Evolutionary conservation across 331 rosid species (phyloP).

Genomic region (Dryas integrifolia): DNA sequence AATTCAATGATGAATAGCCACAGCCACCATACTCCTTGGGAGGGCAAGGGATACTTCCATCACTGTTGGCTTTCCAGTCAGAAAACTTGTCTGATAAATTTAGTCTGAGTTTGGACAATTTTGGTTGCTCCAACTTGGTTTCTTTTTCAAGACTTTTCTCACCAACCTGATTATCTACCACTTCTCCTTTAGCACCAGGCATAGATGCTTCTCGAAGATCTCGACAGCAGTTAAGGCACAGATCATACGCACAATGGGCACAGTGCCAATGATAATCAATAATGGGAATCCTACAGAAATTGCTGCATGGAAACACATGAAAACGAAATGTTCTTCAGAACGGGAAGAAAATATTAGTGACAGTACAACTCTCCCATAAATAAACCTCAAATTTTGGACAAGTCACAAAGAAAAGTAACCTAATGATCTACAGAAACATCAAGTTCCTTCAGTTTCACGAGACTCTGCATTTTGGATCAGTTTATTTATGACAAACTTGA

Average conservation of each 20-base stretch:
- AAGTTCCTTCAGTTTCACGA: constrained; percentile 5
- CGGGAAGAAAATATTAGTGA: constrained; percentile 11
- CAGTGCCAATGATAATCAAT: constrained; percentile 95
- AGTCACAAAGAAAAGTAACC: constrained; percentile 10
- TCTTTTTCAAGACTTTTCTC: constrained; percentile 35
- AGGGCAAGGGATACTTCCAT: constrained; percentile 87
- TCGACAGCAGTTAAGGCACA: constrained; percentile 82
- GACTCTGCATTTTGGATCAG: neutral
- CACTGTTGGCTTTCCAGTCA: constrained; percentile 67
- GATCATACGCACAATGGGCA: constrained; percentile 74
- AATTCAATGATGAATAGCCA: constrained; percentile 58
- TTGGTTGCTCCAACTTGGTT: constrained; percentile 38
- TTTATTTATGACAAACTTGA: neutral
- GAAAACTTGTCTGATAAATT: constrained; percentile 50
- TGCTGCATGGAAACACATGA: constrained; percentile 55
- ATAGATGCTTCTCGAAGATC: constrained; percentile 73
- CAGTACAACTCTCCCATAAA: constrained; percentile 17
- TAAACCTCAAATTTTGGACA: constrained; percentile 20
- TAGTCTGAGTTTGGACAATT: constrained; percentile 39
- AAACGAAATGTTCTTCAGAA: constrained; percentile 20
- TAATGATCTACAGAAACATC: neutral
- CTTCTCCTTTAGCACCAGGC: constrained; percentile 25
- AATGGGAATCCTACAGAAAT: constrained; percentile 92
- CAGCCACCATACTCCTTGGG: constrained; percentile 94
- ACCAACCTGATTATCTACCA: constrained; percentile 16